These are phyloP conservation scores for Colletotrichum theobromicola DNA, from an alignment of 2,329 filamentous ascomycete species.

Conservation along the genomic window DNA sequence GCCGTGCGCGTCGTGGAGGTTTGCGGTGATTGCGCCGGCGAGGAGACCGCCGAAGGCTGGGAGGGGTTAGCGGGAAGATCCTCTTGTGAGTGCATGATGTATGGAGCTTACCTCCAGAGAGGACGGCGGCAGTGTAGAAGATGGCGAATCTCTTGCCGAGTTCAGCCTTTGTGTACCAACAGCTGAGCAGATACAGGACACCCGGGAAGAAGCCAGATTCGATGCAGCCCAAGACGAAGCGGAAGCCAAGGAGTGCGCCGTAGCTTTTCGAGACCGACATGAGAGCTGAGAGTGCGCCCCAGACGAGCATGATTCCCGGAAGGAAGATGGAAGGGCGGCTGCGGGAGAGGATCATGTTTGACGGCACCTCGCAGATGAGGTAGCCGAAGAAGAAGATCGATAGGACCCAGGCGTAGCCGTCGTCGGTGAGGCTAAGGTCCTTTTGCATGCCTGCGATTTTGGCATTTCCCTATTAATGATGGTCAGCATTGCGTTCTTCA, in stretches of 20 bases:
- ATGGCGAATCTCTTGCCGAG: constrained; percentile 57
- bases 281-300: constrained; percentile 48
- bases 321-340: constrained; percentile 55
- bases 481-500: neutral
- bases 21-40: constrained; percentile 50
- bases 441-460: constrained; percentile 55
- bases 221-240: constrained; percentile 54
- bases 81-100: too few species aligned
- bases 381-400: constrained; percentile 61
- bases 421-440: constrained; percentile 50
- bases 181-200: constrained; percentile 56
- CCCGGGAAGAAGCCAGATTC: constrained; percentile 59
- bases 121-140: constrained; percentile 61
- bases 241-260: constrained; percentile 46
- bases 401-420: constrained; percentile 54
- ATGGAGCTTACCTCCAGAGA: constrained; percentile 37
- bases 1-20: constrained; percentile 48
- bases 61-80: neutral
- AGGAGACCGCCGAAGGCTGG: constrained; percentile 56
- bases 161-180: constrained; percentile 53
- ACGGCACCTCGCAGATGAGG: constrained; percentile 58
- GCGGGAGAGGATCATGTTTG: constrained; percentile 57
- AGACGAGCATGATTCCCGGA: constrained; percentile 56
- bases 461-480: constrained; percentile 45
- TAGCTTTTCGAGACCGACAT: constrained; percentile 55